Base-by-base conservation (phyloP, 2,329 filamentous ascomycete species). In the Aureobasidium sp. region DNA sequence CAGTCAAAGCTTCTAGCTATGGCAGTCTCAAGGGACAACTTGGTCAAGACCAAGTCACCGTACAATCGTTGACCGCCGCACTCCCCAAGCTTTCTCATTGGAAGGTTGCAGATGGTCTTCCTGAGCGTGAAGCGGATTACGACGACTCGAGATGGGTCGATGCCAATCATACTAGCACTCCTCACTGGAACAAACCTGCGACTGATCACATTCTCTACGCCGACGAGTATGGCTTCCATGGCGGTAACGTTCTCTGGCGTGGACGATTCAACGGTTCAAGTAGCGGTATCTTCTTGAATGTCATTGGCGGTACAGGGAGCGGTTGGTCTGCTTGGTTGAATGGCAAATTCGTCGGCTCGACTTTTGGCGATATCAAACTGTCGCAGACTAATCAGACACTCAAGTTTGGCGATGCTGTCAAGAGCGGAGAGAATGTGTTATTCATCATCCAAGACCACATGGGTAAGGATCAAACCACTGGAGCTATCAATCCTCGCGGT, bases 291-390 rank as follows among this genome's bases (percentile, higher is more conserved):
- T 67, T 70, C 31, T 68, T 89, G 18, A 81, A 86, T 63, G 74
- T 88, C 29, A 84, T 83, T 27, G 87, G 87, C 25, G 87, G 87
- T 25, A 76, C 70, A 15, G 68, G 71, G 3, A 88, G 87, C 66
- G 87, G 87, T 15, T 89, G 84, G 77, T 87, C 82, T 6, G 86
- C 83, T 38, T 89, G 84, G 82, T 75, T 90, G 1, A 90, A 90
- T 72, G 84, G 85, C 13, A 72, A 81, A 8, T 85, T 86, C 70
- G 74, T 90, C 7, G 87, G 86, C 29, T 88, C 87, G 0, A 85
- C 81, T 74, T 79, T 87, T 5, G 88, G 88, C 0, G 78, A 81
- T 56, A 82, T 83, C 0, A 81, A 82, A 3, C 66, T 76, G 4
- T 76, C 76, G 1, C 71, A 74, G 3, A 77, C 79, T 7, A 78